A percentile compares a stretch with the other conserved stretches of the same genome.
These are phyloP conservation scores for Wallemia hederae DNA, from an alignment of 1,284 basidiomycete genomes.

Conservation along the genomic window DNA sequence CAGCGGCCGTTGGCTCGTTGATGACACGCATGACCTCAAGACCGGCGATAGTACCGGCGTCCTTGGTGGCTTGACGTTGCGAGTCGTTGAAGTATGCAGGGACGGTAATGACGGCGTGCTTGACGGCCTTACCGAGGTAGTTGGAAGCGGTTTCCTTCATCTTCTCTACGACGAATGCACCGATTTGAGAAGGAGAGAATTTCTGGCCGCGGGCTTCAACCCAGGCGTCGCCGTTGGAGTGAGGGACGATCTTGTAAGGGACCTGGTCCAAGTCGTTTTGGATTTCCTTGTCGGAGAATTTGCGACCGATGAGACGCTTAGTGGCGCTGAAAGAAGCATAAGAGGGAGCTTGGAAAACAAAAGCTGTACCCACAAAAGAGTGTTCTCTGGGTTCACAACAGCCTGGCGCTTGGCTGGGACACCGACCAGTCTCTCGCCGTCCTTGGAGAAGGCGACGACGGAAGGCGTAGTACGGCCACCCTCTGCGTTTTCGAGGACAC, in stretches of 20 bases:
- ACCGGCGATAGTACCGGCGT: slow-evolving; percentile 87
- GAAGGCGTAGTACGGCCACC: slow-evolving; percentile 94
- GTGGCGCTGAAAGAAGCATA: slow-evolving; percentile 27
- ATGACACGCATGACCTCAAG: slow-evolving; percentile 92
- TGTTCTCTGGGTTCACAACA: slow-evolving; percentile 83
- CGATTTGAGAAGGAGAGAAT: slow-evolving; percentile 29
- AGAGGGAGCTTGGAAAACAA: slow-evolving; percentile 5
- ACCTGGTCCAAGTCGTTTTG: slow-evolving; percentile 47
- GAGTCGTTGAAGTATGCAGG: slow-evolving; percentile 99
- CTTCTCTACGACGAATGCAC: slow-evolving; percentile 65
- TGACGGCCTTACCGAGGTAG: slow-evolving; percentile 73
- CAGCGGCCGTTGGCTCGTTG: slow-evolving; percentile 94
- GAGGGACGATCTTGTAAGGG: slow-evolving; percentile 42
- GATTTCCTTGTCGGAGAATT: slow-evolving; percentile 77
- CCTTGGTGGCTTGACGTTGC: slow-evolving; percentile 91
- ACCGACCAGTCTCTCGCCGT: slow-evolving; percentile 67
- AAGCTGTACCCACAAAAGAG: slow-evolving; percentile 30
- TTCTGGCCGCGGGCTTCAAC: slow-evolving; percentile 38
- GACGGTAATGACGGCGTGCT: slow-evolving; percentile 73
- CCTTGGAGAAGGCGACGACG: slow-evolving; percentile 90
- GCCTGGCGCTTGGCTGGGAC: slow-evolving; percentile 92
- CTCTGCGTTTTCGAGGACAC: slow-evolving; percentile 92
- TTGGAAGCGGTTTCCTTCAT: slow-evolving; percentile 87
- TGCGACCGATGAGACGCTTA: slow-evolving; percentile 85
- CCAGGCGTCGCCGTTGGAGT: slow-evolving; percentile 30